A percentile compares a stretch with the other conserved stretches of the same genome.
Conservation (phyloP, 495 filamentous ascomycete genomes). For the Podospora appendiculata region DNA sequence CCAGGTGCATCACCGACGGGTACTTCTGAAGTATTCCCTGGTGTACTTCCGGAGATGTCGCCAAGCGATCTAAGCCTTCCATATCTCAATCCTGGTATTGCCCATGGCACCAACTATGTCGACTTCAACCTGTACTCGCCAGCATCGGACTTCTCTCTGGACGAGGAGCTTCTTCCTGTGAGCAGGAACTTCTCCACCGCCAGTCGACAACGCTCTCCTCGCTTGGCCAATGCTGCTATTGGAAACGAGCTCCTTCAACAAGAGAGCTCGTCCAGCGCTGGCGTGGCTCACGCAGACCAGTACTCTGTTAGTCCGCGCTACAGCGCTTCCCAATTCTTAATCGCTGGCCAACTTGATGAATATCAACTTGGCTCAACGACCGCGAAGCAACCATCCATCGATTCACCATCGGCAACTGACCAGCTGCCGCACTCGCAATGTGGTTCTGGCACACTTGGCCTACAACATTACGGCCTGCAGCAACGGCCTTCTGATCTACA, state of each 20-base stretch:
- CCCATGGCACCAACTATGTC: constrained; percentile 35
- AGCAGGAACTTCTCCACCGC: constrained; percentile 6
- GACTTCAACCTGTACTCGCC: constrained; percentile 47
- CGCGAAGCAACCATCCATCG: too few species aligned
- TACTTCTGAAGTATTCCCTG: not conserved
- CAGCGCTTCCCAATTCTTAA: too few species aligned
- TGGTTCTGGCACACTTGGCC: too few species aligned
- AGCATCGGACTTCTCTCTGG: constrained; percentile 27
- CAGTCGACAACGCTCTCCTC: constrained; percentile 6
- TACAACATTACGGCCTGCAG: too few species aligned
- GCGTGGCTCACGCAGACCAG: too few species aligned
- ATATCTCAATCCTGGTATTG: constrained; percentile 31
- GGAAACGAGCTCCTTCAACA: not conserved
- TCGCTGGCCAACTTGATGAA: too few species aligned
- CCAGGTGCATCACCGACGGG: constrained; percentile 8
- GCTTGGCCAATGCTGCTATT: not conserved
- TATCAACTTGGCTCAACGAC: too few species aligned
- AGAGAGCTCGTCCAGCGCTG: not conserved
- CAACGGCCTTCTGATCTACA: too few species aligned
- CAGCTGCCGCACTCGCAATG: too few species aligned
- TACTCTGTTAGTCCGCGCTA: too few species aligned
- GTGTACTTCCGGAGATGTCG: constrained; percentile 5
- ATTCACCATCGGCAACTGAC: too few species aligned
- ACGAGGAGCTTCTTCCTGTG: constrained; percentile 30
- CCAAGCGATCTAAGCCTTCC: constrained; percentile 24